A percentile compares a stretch with the other conserved stretches of the same genome.
Evolutionary conservation across 2,329 filamentous ascomycete genomes (phyloP).

Genomic region (Akanthomyces uredinophilus): DNA sequence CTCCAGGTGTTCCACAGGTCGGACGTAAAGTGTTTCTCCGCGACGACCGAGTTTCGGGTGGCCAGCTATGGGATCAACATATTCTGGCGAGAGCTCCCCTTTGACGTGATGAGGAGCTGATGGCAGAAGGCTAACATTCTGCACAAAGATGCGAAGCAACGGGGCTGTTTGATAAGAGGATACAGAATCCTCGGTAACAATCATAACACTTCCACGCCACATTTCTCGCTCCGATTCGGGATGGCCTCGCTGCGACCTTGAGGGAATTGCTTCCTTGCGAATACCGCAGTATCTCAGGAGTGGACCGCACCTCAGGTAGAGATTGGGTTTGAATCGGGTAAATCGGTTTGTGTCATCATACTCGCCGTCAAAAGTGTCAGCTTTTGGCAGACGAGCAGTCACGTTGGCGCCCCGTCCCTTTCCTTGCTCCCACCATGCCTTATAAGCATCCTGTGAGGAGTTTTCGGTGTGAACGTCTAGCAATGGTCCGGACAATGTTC

Average conservation of each 20-base stretch:
- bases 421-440: slow-evolving; percentile 73
- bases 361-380: slow-evolving; percentile 61
- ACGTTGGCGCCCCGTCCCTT: slow-evolving; percentile 42
- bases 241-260: slow-evolving; percentile 22
- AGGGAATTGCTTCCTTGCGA: slow-evolving; percentile 52
- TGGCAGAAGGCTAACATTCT: slow-evolving; percentile 76
- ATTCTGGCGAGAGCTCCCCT: slow-evolving; percentile 68
- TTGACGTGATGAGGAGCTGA: slow-evolving; percentile 66
- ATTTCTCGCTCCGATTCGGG: slow-evolving; percentile 59
- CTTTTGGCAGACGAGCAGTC: slow-evolving; percentile 45
- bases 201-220: slow-evolving; percentile 93
- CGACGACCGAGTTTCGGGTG: slow-evolving; percentile 79
- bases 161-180: slow-evolving; percentile 80
- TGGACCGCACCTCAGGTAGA: slow-evolving; percentile 87
- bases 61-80: slow-evolving; percentile 84
- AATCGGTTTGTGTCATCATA: slow-evolving; percentile 59
- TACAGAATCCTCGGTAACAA: slow-evolving; percentile 79
- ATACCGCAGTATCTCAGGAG: slow-evolving; percentile 86
- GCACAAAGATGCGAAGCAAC: slow-evolving; percentile 76
- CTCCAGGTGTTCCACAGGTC: slow-evolving; percentile 80
- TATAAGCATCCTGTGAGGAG: slow-evolving; percentile 41
- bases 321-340: slow-evolving; percentile 73
- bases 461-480: slow-evolving; percentile 50
- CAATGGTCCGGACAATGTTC: slow-evolving; percentile 52
- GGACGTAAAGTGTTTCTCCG: slow-evolving; percentile 81